Conservation (phyloP, 805 yeast genomes). For the Yamadazyma akitaensis region DNA sequence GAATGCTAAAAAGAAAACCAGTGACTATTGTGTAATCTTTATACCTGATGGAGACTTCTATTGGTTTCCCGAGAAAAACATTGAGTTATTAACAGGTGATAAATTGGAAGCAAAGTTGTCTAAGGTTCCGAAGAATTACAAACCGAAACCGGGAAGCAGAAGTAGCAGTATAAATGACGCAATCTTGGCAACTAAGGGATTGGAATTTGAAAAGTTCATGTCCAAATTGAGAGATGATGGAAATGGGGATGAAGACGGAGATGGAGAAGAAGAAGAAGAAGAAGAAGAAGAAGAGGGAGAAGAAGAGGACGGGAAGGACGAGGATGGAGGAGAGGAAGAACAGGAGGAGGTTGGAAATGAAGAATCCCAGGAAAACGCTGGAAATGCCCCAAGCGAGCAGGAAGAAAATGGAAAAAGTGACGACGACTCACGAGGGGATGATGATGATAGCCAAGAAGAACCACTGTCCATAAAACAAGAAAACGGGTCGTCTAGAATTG, state of each 20-base stretch:
- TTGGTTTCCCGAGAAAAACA: conserved; percentile 41
- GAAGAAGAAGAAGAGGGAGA: conserved; percentile 16
- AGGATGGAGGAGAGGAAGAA: background rate
- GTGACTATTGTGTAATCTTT: conserved; percentile 41
- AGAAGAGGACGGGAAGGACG: conserved; percentile 14
- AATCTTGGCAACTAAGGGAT: conserved; percentile 33
- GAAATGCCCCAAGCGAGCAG: conserved; percentile 11
- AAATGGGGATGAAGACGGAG: conserved; percentile 13
- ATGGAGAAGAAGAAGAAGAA: conserved; percentile 16
- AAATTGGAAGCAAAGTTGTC: conserved; percentile 26
- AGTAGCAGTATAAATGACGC: conserved; percentile 36
- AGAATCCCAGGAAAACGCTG: conserved; percentile 20
- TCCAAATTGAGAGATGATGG: conserved; percentile 20
- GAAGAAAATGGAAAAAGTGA: conserved; percentile 11
- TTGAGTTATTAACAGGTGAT: conserved; percentile 30
- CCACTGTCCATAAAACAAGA: background rate
- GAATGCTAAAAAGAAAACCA: conserved; percentile 34
- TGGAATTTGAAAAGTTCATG: conserved; percentile 37
- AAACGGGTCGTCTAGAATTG: conserved; percentile 9
- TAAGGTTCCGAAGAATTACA: conserved; percentile 13
- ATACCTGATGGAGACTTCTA: conserved; percentile 46
- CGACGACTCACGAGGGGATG: conserved; percentile 11
- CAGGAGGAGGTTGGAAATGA: background rate
- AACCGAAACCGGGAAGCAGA: conserved; percentile 18
- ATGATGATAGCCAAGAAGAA: conserved; percentile 6